Evolutionary conservation across 371 early-diverging fungal species (phyloP), one percentile per base, ranked within the genome.

Genomic region (Haplosporangium sp.): DNA sequence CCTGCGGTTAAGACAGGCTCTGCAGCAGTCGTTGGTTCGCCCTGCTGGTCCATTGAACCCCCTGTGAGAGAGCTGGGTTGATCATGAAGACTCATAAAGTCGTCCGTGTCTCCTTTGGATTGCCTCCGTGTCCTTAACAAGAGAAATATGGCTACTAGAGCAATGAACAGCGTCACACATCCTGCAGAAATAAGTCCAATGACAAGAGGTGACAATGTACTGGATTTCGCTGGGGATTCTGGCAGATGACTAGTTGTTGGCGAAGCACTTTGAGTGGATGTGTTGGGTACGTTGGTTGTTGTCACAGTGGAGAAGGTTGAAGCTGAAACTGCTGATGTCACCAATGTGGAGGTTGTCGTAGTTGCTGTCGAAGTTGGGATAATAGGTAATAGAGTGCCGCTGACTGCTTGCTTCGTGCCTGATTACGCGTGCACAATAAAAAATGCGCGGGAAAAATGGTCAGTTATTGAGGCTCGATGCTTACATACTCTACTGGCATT

Each of bases 101-200:
- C 18, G 42, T 43, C 47, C 11, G 66, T 36, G 37, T 66, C 52
- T 9, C 67, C 66, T 36, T 57, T 62, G 55, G 59, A 69, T 37
- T 70, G 56, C 40, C 70, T 69, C 29, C 76, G 55, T 0, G 76
- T 54, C 40, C 76, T 61, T 37, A 56, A 45, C 54, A 75, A 50
- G 4, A 69, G 63, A 8, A 47, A 58, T 4, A 75, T 5, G 2
- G 76, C 69, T 14, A 66, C 37, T 18, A 69, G 40, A 6, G 76
- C 76, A n/a, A 75, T 59, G 21, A 75, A 8, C 12, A 75, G 43
- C 6, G 70, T 59, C 9, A 37, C 55, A 40, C 61, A 57, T 41
- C 76, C 76, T 13, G 65, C 76, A 16, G 70, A 65, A 18, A 75
- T 75, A 18, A 75, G 55, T 7, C 69, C 70, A 36, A 75, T 65